These are phyloP conservation scores for Cladophialophora bantiana DNA, from an alignment of 2,329 filamentous ascomycete species.

Conservation along the genomic window DNA sequence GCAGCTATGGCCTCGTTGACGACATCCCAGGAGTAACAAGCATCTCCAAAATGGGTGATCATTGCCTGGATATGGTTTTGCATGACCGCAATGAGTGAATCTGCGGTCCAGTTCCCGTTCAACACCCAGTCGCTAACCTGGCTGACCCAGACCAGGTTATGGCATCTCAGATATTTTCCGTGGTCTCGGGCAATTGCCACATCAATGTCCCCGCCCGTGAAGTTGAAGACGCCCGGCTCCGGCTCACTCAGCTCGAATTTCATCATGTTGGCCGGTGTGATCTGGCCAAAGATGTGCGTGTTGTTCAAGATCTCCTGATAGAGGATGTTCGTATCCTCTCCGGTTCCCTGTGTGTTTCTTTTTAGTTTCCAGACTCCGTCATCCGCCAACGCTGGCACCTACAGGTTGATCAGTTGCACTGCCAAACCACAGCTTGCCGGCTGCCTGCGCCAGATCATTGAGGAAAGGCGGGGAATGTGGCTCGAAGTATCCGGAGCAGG, in stretches of 20 bases:
- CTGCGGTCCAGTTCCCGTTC: slow-evolving; percentile 62
- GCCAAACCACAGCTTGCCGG: slow-evolving; percentile 63
- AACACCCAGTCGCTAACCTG: slow-evolving; percentile 61
- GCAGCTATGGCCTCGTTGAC: slow-evolving; percentile 52
- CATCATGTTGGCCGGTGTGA: slow-evolving; percentile 69
- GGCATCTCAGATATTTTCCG: slow-evolving; percentile 65
- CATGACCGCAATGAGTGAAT: slow-evolving; percentile 63
- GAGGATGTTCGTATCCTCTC: slow-evolving; percentile 58
- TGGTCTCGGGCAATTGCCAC: slow-evolving; percentile 50
- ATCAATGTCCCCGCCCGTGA: slow-evolving; percentile 61
- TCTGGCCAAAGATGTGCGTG: slow-evolving; percentile 66
- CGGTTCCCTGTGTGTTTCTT: slow-evolving; percentile 22
- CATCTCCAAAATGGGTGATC: slow-evolving; percentile 47
- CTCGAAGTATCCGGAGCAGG: slow-evolving; percentile 27
- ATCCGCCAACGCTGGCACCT: slow-evolving; percentile 32
- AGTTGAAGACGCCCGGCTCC: slow-evolving; percentile 63
- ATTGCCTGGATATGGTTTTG: slow-evolving; percentile 54
- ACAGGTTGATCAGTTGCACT: slow-evolving; percentile 65
- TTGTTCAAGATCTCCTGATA: slow-evolving; percentile 65
- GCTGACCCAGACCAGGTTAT: slow-evolving; percentile 62
- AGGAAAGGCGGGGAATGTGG: slow-evolving; percentile 50
- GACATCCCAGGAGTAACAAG: slow-evolving; percentile 51
- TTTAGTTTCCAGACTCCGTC: no score
- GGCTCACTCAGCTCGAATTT: slow-evolving; percentile 64
- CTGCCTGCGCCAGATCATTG: slow-evolving; percentile 61